Percentiles rank a stretch among this genome's conserved stretches.
phyloP scores from a whole-genome alignment of 768 basidiomycete species.

The Termitomyces sp. region DNA sequence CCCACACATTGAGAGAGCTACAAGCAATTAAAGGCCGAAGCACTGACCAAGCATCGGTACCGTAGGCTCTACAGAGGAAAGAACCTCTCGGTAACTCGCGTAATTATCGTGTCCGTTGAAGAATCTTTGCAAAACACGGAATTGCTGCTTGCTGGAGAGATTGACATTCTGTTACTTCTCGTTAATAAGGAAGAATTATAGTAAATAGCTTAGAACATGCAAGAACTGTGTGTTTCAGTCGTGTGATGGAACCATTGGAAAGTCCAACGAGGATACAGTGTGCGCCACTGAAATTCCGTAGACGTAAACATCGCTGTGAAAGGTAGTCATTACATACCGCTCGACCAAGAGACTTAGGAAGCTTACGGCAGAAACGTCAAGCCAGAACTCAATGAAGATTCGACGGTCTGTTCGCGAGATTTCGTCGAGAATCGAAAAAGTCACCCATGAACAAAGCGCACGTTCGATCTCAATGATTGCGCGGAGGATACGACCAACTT shows the following conservation, averaged over 20 bases:
- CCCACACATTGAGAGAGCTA: not conserved
- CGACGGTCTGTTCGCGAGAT: conserved; percentile 17
- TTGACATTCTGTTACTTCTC: conserved; percentile 16
- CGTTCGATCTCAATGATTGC: conserved; percentile 31
- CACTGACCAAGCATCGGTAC: conserved; percentile 30
- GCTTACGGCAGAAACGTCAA: conserved; percentile 40
- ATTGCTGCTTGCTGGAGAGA: conserved; percentile 23
- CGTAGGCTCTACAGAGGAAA: conserved; percentile 21
- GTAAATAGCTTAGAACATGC: conserved; percentile 17
- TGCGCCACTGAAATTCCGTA: conserved; percentile 42
- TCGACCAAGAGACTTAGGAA: not conserved
- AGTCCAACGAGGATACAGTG: conserved; percentile 37
- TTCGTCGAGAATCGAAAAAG: conserved; percentile 25
- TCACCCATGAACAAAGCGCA: conserved; percentile 35
- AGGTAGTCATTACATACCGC: not conserved
- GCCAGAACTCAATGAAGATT: conserved; percentile 33
- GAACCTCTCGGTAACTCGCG: conserved; percentile 20
- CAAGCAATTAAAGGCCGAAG: not conserved
- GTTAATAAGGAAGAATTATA: not conserved
- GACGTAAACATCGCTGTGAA: conserved; percentile 35
- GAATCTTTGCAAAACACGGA: conserved; percentile 23
- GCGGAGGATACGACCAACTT: conserved; percentile 22
- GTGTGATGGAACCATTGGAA: conserved; percentile 30
- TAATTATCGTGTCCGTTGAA: conserved; percentile 24
- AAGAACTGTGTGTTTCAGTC: conserved; percentile 30